Evolutionary conservation across 768 basidiomycete species (phyloP).

Genomic region (Collybia sordida): DNA sequence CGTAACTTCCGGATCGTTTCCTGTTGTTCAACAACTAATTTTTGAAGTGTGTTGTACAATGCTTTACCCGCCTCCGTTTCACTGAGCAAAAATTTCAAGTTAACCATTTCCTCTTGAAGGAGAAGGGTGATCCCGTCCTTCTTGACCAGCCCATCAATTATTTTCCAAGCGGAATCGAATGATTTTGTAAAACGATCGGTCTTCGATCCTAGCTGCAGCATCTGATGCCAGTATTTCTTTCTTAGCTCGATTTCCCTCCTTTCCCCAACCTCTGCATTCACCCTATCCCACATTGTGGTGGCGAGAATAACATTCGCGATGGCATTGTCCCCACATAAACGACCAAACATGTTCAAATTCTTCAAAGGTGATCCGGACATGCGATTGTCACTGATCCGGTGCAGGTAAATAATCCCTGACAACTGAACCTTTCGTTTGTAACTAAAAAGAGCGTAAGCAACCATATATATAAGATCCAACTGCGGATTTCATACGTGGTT

Average conservation of each 20-base stretch:
- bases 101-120: slow-evolving; percentile 31
- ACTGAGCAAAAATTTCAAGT: slow-evolving; percentile 21
- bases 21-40: slow-evolving; percentile 22
- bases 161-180: slow-evolving; percentile 23
- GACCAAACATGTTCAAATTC: slow-evolving; percentile 49
- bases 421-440: slow-evolving; percentile 24
- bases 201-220: slow-evolving; percentile 14
- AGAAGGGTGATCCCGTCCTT: slow-evolving; percentile 16
- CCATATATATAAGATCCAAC: not conserved
- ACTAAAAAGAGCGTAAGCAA: slow-evolving; percentile 7
- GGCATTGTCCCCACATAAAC: slow-evolving; percentile 44
- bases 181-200: slow-evolving; percentile 13
- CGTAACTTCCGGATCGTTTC: slow-evolving; percentile 16
- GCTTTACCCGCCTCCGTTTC: slow-evolving; percentile 30
- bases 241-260: slow-evolving; percentile 13
- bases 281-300: slow-evolving; percentile 49
- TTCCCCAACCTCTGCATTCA: slow-evolving; percentile 13
- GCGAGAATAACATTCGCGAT: slow-evolving; percentile 47
- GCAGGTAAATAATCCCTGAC: slow-evolving; percentile 28
- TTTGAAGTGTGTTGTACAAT: slow-evolving; percentile 21
- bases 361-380: slow-evolving; percentile 41
- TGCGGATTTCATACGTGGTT: slow-evolving; percentile 11
- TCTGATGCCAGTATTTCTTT: slow-evolving; percentile 14
- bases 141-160: slow-evolving; percentile 18
- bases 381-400: slow-evolving; percentile 33